Percentiles rank a stretch among this genome's conserved stretches.
These are phyloP conservation scores for Malus sylvestris DNA, from an alignment of 306 rosid species.

Conservation along the genomic window DNA sequence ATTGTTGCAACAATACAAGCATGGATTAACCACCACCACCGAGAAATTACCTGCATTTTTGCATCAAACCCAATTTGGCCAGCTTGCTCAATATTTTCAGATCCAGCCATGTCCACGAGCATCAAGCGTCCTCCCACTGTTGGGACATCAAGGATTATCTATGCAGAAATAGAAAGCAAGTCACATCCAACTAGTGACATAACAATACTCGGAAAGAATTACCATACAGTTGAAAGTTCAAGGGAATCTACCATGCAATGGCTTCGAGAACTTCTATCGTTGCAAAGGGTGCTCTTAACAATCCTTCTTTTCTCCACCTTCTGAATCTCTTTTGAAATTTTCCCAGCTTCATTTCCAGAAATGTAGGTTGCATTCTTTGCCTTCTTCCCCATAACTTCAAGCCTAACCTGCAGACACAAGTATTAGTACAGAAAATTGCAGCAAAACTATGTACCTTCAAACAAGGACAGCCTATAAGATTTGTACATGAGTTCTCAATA, in stretches of 20 bases:
- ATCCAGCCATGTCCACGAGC: conserved; percentile 99
- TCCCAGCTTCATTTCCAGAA: conserved; percentile 95
- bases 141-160: conserved; percentile 95
- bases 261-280: conserved; percentile 95
- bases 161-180: conserved; percentile 14
- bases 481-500: background rate
- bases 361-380: conserved; percentile 94
- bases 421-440: background rate
- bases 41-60: conserved; percentile 79
- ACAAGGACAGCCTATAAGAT: background rate
- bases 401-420: conserved; percentile 60
- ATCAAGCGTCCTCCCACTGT: conserved; percentile 91
- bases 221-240: background rate
- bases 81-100: conserved; percentile 97
- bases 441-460: background rate
- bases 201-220: conserved; percentile 4
- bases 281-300: conserved; percentile 92
- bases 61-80: conserved; percentile 98
- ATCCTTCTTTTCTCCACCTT: conserved; percentile 97
- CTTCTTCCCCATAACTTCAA: conserved; percentile 99
- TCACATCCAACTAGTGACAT: background rate
- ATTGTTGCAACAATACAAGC: background rate
- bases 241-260: conserved; percentile 79
- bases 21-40: background rate
- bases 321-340: conserved; percentile 95